A percentile compares a stretch with the other conserved stretches of the same genome.
Evolutionary conservation across 805 yeast genomes (phyloP).

Genomic region (Suhomyces prunicola): DNA sequence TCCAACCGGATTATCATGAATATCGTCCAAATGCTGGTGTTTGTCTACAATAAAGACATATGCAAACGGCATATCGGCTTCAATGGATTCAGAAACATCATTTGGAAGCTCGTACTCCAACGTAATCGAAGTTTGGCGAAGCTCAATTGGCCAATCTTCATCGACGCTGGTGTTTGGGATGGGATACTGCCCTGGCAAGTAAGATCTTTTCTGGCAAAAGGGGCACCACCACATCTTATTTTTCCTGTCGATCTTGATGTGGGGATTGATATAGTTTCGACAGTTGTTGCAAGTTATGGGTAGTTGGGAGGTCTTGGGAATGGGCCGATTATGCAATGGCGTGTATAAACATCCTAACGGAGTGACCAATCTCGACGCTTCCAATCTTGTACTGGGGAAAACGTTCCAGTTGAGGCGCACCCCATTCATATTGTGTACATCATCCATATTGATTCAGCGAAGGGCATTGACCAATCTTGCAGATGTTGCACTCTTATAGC

Average conservation of each 20-base stretch:
- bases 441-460: neutral
- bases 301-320: slow-evolving; percentile 5
- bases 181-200: slow-evolving; percentile 18
- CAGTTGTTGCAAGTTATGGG: slow-evolving; percentile 29
- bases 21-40: slow-evolving; percentile 27
- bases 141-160: slow-evolving; percentile 26
- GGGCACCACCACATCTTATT: slow-evolving; percentile 41
- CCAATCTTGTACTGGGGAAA: slow-evolving; percentile 38
- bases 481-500: neutral
- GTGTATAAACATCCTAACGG: slow-evolving; percentile 38
- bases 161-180: slow-evolving; percentile 12
- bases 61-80: slow-evolving; percentile 8
- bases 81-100: slow-evolving; percentile 17
- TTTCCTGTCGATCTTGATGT: slow-evolving; percentile 25
- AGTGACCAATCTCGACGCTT: slow-evolving; percentile 27
- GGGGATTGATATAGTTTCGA: slow-evolving; percentile 26
- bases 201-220: slow-evolving; percentile 24
- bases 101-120: slow-evolving; percentile 31
- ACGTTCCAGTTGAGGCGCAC: slow-evolving; percentile 74
- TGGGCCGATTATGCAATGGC: slow-evolving; percentile 18
- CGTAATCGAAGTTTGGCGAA: slow-evolving; percentile 23
- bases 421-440: slow-evolving; percentile 48
- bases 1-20: slow-evolving; percentile 13
- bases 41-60: slow-evolving; percentile 27
- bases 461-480: neutral